A percentile compares a stretch with the other conserved stretches of the same genome.
phyloP scores from a whole-genome alignment of 805 yeast genomes.

The Hemisphaericaspora nanyangensis region DNA sequence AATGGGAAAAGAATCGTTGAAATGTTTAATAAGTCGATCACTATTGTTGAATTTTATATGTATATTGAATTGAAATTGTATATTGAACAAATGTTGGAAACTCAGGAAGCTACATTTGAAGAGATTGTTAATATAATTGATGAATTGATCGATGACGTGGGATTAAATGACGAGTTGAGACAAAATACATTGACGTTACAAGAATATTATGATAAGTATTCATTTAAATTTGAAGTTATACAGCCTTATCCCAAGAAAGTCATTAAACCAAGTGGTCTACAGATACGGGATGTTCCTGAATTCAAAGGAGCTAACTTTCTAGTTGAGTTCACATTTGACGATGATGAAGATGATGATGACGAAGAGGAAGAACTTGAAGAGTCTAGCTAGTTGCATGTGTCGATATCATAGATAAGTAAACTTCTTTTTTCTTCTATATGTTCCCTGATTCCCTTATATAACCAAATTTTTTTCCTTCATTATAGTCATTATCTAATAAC shows the following conservation, averaged over 20 bases:
- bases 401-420: too few species aligned
- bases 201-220: constrained; percentile 22
- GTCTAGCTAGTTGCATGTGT: too few species aligned
- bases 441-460: too few species aligned
- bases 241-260: constrained; percentile 41
- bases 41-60: constrained; percentile 46
- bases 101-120: constrained; percentile 1
- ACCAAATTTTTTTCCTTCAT: too few species aligned
- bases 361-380: too few species aligned
- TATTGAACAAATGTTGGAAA: constrained; percentile 8
- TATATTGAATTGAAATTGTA: constrained; percentile 43
- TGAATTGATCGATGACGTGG: constrained; percentile 7
- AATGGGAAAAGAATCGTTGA: constrained; percentile 48
- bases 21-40: constrained; percentile 35
- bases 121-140: constrained; percentile 5
- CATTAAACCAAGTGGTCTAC: constrained; percentile 11
- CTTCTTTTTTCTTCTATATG: too few species aligned
- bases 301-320: constrained; percentile 36
- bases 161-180: constrained; percentile 14
- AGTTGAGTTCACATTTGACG: constrained; percentile 30
- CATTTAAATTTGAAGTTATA: constrained; percentile 34
- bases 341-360: constrained; percentile 14
- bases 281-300: constrained; percentile 16
- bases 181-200: constrained; percentile 11
- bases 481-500: too few species aligned